A percentile compares a stretch with the other conserved stretches of the same genome.
Evolutionary conservation across 1,284 basidiomycete species (phyloP).

Genomic region (Irpex sp.): DNA sequence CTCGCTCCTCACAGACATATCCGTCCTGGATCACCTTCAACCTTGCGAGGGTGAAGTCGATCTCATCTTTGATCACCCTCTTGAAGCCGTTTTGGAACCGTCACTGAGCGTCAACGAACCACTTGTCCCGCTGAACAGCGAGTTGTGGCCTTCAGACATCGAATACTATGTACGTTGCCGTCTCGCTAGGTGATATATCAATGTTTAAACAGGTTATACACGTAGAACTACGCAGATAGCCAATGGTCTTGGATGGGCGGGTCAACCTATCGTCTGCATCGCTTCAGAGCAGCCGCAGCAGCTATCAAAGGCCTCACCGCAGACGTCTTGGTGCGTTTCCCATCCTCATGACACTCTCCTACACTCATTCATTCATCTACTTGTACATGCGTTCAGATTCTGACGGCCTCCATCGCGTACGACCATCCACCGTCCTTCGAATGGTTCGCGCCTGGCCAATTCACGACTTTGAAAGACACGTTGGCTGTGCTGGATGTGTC

Average conservation of each 20-base stretch:
- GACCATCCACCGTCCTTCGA: slow-evolving; percentile 14
- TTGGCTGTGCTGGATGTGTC: slow-evolving; percentile 8
- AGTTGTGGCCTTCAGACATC: slow-evolving; percentile 79
- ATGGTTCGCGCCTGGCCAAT: slow-evolving; percentile 17
- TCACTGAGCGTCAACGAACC: slow-evolving; percentile 45
- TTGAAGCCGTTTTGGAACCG: slow-evolving; percentile 73
- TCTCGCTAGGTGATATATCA: too few relatives aligned
- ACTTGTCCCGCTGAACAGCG: slow-evolving; percentile 61
- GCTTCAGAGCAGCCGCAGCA: slow-evolving; percentile 77
- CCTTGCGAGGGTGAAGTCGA: slow-evolving; percentile 76
- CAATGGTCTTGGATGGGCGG: slow-evolving; percentile 48
- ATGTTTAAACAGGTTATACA: too few relatives aligned
- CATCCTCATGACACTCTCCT: neutral
- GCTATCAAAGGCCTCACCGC: slow-evolving; percentile 83
- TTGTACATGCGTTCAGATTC: neutral
- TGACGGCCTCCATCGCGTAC: slow-evolving; percentile 13
- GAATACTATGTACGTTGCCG: slow-evolving; percentile 60
- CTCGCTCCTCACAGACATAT: slow-evolving; percentile 63
- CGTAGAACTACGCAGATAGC: slow-evolving; percentile 61
- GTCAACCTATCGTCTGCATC: slow-evolving; percentile 69
- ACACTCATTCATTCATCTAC: neutral
- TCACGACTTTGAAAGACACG: slow-evolving; percentile 15
- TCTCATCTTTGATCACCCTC: slow-evolving; percentile 78
- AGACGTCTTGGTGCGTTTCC: slow-evolving; percentile 74
- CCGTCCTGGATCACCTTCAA: slow-evolving; percentile 55